Percentiles rank a stretch among this genome's conserved stretches.
Evolutionary conservation across 202 grass and related monocot species (phyloP).

Genomic region (Thinopyrum obtusiflorum): DNA sequence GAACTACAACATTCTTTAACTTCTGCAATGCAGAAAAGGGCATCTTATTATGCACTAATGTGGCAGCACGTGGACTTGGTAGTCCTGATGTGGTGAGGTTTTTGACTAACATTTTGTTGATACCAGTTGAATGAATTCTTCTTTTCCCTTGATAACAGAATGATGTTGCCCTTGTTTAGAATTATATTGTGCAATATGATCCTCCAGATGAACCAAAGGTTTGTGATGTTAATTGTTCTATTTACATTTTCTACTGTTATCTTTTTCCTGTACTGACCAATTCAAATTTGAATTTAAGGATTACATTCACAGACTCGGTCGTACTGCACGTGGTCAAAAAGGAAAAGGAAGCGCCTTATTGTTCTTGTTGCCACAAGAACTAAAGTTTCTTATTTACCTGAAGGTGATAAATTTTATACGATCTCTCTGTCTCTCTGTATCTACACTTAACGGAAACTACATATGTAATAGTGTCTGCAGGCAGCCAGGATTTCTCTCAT

Average conservation of each 20-base stretch:
- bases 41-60: constrained; percentile 87
- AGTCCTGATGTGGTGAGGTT: constrained; percentile 87
- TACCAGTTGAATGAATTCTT: neutral
- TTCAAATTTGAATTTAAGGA: constrained; percentile 61
- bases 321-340: constrained; percentile 91
- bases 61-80: constrained; percentile 94
- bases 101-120: constrained; percentile 15
- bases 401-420: constrained; percentile 47
- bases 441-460: constrained; percentile 1
- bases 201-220: constrained; percentile 99
- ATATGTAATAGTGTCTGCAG: constrained; percentile 43
- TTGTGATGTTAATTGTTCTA: neutral
- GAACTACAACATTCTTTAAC: constrained; percentile 81
- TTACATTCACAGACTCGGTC: constrained; percentile 93
- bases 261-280: constrained; percentile 8
- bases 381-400: constrained; percentile 80
- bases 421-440: neutral
- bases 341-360: constrained; percentile 80
- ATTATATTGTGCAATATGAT: constrained; percentile 98
- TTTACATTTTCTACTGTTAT: constrained; percentile 1
- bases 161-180: constrained; percentile 44
- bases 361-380: constrained; percentile 84
- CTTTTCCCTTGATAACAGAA: neutral
- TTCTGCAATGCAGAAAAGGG: constrained; percentile 95
- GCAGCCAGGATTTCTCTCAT: constrained; percentile 78